Evolutionary conservation across 2,329 filamentous ascomycete genomes (phyloP), one percentile per base, ranked within the genome.

Genomic region (Ceratocystis destructans): DNA sequence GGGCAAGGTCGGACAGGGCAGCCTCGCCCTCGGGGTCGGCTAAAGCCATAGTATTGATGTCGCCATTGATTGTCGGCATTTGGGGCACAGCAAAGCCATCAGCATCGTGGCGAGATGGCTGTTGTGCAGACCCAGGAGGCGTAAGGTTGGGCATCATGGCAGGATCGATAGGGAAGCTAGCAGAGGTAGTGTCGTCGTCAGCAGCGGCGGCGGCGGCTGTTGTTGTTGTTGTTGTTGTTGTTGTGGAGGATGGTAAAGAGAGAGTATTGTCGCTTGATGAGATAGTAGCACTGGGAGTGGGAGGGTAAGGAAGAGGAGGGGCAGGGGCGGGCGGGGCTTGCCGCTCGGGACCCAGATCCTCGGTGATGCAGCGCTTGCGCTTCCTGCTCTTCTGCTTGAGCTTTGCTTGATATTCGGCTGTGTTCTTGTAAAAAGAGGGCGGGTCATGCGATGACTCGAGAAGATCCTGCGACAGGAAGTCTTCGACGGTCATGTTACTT

Each of bases 401-500:
- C 73, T 77, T 83, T 71, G 80, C 77, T 71, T 82, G 77, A 73
- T 83, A 82, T 71, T 86, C 80, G 66, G 84, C 78, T 25, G 82
- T 78, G 71, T 87, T 80, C 71, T 84, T 82, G 73, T 88, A 90
- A 70, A 94, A 88, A 0, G 90, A 87, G 0, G 94, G 94, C 0
- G 94, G 94, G 71, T 96, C 89, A 69, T 89, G 87, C 1, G 79
- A 79, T 28, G 87, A 86, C 71, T 92, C 89, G 22, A 91, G 75
- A 68, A 89, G 86, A 67, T 87, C 86, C 63, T 84, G 80, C 69
- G 85, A 82, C 61, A 89, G 80, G 72, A 96, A 96, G 71, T 96
- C 87, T 69, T 92, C 87, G 22, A 99, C 89, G 0, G 90, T 94
- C 75, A 97, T 82, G 63, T 85, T 84, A 70, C 90, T 90, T 68